Conservation (phyloP, 371 early-diverging fungal genomes). For the Polyrhizophydium stewartii region DNA sequence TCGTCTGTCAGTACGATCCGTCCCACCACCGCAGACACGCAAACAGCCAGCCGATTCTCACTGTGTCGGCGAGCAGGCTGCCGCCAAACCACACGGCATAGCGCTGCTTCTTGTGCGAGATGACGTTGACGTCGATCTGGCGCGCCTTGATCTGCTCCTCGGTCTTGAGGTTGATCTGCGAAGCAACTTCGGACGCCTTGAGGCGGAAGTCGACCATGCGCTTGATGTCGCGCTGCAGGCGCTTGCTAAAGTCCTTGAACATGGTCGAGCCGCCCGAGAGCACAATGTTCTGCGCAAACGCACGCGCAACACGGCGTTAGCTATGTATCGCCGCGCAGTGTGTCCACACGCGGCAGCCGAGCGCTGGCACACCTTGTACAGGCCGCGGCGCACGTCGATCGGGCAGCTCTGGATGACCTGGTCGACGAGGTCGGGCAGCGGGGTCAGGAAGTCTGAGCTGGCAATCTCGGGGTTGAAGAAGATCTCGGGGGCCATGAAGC, state of each 20-base stretch:
- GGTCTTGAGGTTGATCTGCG: conserved; percentile 61
- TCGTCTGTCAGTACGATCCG: not conserved
- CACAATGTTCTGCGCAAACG: conserved; percentile 82
- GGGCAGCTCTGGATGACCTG: conserved; percentile 93
- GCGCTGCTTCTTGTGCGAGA: conserved; percentile 96
- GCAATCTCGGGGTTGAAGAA: conserved; percentile 98
- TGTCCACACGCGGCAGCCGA: too few species aligned
- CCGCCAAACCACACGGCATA: conserved; percentile 99
- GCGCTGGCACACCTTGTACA: conserved; percentile 70
- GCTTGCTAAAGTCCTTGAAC: conserved; percentile 94
- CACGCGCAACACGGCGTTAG: too few species aligned
- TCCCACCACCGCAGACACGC: not conserved
- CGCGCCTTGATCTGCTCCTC: conserved; percentile 50
- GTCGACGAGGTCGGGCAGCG: conserved; percentile 93
- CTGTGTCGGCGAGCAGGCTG: conserved; percentile 86
- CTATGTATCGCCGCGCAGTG: too few species aligned
- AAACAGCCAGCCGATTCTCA: conserved; percentile 33
- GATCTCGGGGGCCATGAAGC: conserved; percentile 97
- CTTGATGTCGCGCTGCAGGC: conserved; percentile 93
- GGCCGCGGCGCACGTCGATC: conserved; percentile 93
- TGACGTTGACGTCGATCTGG: conserved; percentile 93
- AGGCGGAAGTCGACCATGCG: conserved; percentile 81
- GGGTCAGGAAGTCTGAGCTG: conserved; percentile 93
- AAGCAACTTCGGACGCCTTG: conserved; percentile 62
- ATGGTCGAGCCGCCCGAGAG: conserved; percentile 97